Base-by-base conservation (phyloP, 169 alveolate species). In the Cytauxzoon felis region DNA sequence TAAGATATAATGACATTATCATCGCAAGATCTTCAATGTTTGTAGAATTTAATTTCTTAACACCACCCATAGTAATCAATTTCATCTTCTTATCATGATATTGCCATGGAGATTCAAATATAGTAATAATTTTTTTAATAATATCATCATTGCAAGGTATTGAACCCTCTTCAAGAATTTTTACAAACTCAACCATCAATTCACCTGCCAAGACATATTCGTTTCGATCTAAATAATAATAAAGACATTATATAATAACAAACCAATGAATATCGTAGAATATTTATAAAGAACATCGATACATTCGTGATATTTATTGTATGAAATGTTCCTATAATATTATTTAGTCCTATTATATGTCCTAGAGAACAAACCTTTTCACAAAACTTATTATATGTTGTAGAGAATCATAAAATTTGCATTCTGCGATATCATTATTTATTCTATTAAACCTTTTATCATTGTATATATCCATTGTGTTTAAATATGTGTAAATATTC, bases 371-470 rank as follows among this genome's bases (percentile, higher is more conserved):
- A 5, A 13, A 73, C 84, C 84, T 43, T 51, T 63, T 51, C 9
- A 68, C 16, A 40, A 60, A 30, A 42, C 78, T 73, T 34, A 73
- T 24, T 42, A 73, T 68, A 58, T 73, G 84, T 38, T 73, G 84
- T 57, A 73, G 60, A n/a, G 84, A 73, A 19, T 73, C 84, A 71
- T 73, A 73, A 34, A 52, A 73, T 3, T 68, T 67, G 19, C 69
- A 63, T n/a, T 51, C 84, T 27, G 65, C 33, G 49, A 73, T 63
- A 41, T 73, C 84, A 19, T 47, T 34, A 64, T 63, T 45, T 11
- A 73, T 63, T 30, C 84, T 67, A 33, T 63, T 30, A 36, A 59
- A 53, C 68, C 52, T 62, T 7, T 69, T 48, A 16, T 73, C 59
- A 11, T 19, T 43, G 7, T 23, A 54, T 0, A 43, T 54, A n/a